Evolutionary conservation across 805 yeast species (phyloP), one percentile per base, ranked within the genome.

Genomic region (Suhomyces xylopsoci): DNA sequence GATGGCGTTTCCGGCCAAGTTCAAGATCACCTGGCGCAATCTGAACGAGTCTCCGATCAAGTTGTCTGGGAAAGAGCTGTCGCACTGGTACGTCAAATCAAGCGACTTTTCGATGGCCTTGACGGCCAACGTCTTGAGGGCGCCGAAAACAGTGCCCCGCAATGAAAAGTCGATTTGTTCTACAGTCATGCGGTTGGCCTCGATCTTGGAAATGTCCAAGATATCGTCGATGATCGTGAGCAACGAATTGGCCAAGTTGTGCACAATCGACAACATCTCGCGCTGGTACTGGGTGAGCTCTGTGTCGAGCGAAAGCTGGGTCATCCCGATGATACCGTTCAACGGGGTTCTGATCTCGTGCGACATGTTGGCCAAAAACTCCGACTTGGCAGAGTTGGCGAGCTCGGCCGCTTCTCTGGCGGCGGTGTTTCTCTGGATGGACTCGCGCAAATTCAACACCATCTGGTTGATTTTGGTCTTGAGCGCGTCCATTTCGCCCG

Each of bases 401-500:
- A 89, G 76, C 65, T 90, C 97, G 38, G 97, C 97, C 36, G 96
- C 96, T 70, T 90, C 96, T 71, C 97, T 84, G 1, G 96, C 96
- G 9, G 93, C 94, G 0, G 97, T 89, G 64, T 90, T 90, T 67
- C 96, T 83, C 70, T 90, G 96, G 66, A 90, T 90, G 4, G 94
- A 87, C 65, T 90, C 97, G 68, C 96, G 80, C 64, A 90, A 77
- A 63, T 89, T 88, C 60, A 87, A 81, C 66, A 90, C 96, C 80
- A 65, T 77, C 76, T 54, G 72, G 60, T 68, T 81, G 61, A 81
- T 81, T 62, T 81, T 81, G 0, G 85, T 81, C 62, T 81, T 81
- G 63, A 81, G 74, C 2, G 85, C 85, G 65, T 81, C 86, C 96
- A 90, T 90, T 74, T 90, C 97, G 69, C 97, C 97, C 40, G 85